Percentiles rank a stretch among this genome's conserved stretches.
phyloP scores from a whole-genome alignment of 2,329 filamentous ascomycete genomes.

The Colletotrichum neosansevieriae region DNA sequence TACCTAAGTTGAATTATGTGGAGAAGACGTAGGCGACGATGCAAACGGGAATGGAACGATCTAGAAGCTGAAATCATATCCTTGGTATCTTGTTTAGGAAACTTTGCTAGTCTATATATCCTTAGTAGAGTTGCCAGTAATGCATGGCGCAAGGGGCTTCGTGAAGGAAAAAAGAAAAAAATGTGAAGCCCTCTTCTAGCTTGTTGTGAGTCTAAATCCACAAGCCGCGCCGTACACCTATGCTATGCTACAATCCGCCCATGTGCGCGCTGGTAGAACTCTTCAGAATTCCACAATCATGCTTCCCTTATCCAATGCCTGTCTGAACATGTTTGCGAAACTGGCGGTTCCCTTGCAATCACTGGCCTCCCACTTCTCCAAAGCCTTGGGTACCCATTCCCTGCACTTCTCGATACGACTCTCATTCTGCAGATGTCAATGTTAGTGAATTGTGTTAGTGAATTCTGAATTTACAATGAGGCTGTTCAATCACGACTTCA shows the following conservation, averaged over 20 bases:
- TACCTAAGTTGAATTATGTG: neutral
- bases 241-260: neutral
- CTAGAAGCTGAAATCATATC: neutral
- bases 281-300: conserved; percentile 44
- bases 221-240: neutral
- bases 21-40: neutral
- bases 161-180: neutral
- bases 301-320: conserved; percentile 56
- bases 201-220: neutral
- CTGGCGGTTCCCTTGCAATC: conserved; percentile 65
- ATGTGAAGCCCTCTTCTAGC: neutral
- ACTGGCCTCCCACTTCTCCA: conserved; percentile 65
- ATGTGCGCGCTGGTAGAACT: conserved; percentile 34
- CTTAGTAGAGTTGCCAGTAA: neutral
- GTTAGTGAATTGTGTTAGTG: conserved; percentile 4
- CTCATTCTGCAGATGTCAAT: conserved; percentile 59
- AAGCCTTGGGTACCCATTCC: conserved; percentile 70
- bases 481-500: neutral
- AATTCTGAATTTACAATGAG: too few relatives aligned
- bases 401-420: conserved; percentile 74
- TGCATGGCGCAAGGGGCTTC: neutral
- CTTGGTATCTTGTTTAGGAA: conserved; percentile 4
- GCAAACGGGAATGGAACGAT: neutral
- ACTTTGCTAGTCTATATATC: neutral
- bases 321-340: conserved; percentile 66